phyloP scores from a whole-genome alignment of 2,329 filamentous ascomycete genomes.

The Aspergillus luchuensis region DNA sequence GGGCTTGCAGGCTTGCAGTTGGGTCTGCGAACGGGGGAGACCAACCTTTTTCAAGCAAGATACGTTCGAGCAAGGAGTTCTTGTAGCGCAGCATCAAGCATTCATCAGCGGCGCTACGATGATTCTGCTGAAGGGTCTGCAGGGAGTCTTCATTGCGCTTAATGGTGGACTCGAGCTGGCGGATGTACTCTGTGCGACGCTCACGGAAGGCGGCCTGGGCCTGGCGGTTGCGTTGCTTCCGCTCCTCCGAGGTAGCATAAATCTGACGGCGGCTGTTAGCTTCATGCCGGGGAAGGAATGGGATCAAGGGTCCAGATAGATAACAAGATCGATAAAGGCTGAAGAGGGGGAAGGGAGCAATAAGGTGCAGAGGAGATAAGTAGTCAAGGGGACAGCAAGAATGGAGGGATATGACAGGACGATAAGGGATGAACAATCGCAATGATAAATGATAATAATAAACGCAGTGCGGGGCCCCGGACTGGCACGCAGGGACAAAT shows the following conservation, averaged over 20 bases:
- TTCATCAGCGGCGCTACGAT: constrained; percentile 91
- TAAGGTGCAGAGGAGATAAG: constrained; percentile 9
- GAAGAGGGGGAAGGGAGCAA: constrained; percentile 2
- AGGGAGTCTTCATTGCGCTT: constrained; percentile 94
- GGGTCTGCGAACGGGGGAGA: background rate
- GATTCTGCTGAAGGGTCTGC: constrained; percentile 88
- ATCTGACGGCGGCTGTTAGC: constrained; percentile 61
- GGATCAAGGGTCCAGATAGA: constrained; percentile 12
- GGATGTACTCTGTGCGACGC: constrained; percentile 97
- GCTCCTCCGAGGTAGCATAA: constrained; percentile 97
- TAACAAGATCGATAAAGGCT: constrained; percentile 6
- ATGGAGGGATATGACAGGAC: constrained; percentile 14
- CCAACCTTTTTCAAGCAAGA: constrained; percentile 90
- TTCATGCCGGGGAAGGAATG: constrained; percentile 1
- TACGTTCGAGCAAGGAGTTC: constrained; percentile 92
- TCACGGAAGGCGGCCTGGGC: constrained; percentile 97
- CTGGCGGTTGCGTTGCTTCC: constrained; percentile 95
- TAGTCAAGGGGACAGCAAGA: constrained; percentile 8
- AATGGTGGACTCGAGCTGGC: constrained; percentile 96
- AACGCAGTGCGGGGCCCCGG: constrained; percentile 35
- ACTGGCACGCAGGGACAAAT: constrained; percentile 19
- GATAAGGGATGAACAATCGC: constrained; percentile 25
- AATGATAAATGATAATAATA: constrained; percentile 22
- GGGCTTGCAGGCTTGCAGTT: background rate
- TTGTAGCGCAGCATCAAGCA: constrained; percentile 98